Conservation (phyloP, 78 protist species). For the Diacronema lutheri region DNA sequence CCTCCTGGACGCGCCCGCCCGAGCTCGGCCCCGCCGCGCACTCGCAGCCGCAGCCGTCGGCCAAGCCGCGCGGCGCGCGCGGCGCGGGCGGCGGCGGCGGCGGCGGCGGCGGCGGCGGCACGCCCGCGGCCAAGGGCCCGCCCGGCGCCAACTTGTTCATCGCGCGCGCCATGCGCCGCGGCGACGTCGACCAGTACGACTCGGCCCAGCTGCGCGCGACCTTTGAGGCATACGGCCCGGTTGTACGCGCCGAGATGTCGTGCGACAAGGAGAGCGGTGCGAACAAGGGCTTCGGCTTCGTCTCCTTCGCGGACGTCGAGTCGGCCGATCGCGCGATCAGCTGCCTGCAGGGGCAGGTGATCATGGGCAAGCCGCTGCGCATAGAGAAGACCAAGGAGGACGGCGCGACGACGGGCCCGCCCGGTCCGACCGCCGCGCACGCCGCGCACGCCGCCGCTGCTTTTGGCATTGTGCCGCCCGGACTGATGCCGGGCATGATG, state of each 20-base stretch:
- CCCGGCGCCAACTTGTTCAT: slow-evolving; percentile 8
- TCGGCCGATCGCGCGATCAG: not conserved
- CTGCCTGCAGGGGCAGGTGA: not conserved
- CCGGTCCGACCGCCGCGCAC: too few relatives aligned
- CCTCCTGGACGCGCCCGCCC: not conserved
- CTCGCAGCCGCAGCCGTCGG: too few relatives aligned
- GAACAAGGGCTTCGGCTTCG: not conserved
- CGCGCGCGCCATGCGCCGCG: slow-evolving; percentile 1
- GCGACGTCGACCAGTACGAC: not conserved
- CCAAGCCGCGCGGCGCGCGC: too few relatives aligned
- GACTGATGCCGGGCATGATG: too few relatives aligned
- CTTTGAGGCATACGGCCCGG: not conserved
- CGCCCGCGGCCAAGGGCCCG: not conserved
- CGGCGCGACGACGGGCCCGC: too few relatives aligned
- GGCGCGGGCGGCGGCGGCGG: not conserved
- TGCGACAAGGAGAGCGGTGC: not conserved
- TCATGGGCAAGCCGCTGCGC: not conserved
- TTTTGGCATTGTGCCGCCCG: too few relatives aligned
- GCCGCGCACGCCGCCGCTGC: too few relatives aligned
- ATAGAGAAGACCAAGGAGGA: slow-evolving; percentile 2
- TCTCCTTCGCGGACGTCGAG: not conserved
- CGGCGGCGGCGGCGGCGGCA: not conserved
- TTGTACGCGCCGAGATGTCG: slow-evolving; percentile 8
- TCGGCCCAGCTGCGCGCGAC: not conserved
- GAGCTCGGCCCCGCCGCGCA: not conserved